Conservation (phyloP, 2,329 filamentous ascomycete species). For the Mycocentrospora acerina region DNA sequence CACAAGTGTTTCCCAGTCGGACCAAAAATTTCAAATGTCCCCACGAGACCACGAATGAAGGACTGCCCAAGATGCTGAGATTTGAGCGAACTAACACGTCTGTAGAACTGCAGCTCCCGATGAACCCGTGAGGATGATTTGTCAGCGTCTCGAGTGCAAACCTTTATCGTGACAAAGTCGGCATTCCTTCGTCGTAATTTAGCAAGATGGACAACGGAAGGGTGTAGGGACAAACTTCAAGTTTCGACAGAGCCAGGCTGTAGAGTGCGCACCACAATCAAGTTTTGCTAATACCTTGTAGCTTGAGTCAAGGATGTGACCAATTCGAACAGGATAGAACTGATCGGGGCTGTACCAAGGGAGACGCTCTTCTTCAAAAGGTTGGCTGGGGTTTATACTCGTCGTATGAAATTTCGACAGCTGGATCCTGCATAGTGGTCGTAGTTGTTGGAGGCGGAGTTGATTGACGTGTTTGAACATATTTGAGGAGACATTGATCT, state of each 20-base stretch:
- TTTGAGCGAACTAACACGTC: constrained; percentile 26
- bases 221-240: constrained; percentile 22
- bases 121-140: constrained; percentile 10
- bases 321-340: constrained; percentile 26
- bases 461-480: too few species aligned
- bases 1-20: constrained; percentile 26
- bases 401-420: too few species aligned
- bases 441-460: too few species aligned
- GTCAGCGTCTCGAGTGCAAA: constrained; percentile 20
- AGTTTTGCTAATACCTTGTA: constrained; percentile 31
- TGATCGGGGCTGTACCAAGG: constrained; percentile 21
- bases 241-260: constrained; percentile 31
- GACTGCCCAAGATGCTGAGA: constrained; percentile 23
- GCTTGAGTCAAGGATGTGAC: constrained; percentile 22
- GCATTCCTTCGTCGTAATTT: constrained; percentile 20
- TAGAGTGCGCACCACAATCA: constrained; percentile 27
- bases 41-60: constrained; percentile 21
- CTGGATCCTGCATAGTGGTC: too few species aligned
- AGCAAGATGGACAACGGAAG: constrained; percentile 15
- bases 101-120: constrained; percentile 27
- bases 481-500: too few species aligned
- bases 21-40: constrained; percentile 22
- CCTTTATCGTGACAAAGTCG: constrained; percentile 20
- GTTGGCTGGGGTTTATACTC: constrained; percentile 20
- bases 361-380: constrained; percentile 22